A percentile compares a stretch with the other conserved stretches of the same genome.
These are phyloP conservation scores for Rhododendron kiyosumense DNA, from an alignment of 148 eudicot genomes.

Conservation along the genomic window DNA sequence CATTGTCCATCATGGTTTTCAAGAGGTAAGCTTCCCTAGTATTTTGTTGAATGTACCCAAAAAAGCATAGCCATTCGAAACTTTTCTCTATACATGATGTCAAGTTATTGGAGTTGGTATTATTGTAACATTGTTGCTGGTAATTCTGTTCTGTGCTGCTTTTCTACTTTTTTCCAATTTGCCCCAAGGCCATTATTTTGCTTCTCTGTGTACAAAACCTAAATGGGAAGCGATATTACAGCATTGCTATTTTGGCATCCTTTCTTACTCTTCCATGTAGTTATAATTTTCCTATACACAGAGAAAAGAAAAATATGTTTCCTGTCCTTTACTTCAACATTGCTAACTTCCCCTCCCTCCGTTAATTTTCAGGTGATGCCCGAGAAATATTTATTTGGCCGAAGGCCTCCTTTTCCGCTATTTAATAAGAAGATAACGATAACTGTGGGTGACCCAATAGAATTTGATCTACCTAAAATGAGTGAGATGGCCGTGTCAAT, in stretches of 20 bases:
- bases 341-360: neutral
- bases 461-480: constrained; percentile 66
- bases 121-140: neutral
- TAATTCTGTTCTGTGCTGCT: neutral
- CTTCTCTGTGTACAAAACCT: neutral
- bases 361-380: constrained; percentile 75
- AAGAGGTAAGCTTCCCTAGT: constrained; percentile 44
- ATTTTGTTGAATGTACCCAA: neutral
- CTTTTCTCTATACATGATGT: neutral
- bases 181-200: neutral
- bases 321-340: neutral
- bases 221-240: neutral
- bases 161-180: neutral
- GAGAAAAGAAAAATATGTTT: neutral
- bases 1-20: constrained; percentile 74
- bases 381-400: constrained; percentile 70
- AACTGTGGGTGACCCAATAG: constrained; percentile 73
- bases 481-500: constrained; percentile 41
- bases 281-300: neutral
- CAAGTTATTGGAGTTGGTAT: neutral
- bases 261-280: neutral
- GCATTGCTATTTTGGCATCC: neutral
- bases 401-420: constrained; percentile 74
- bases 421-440: constrained; percentile 61
- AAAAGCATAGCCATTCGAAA: neutral